Base-by-base conservation (phyloP, 495 filamentous ascomycete genomes). In the Daldinia caldariorum region DNA sequence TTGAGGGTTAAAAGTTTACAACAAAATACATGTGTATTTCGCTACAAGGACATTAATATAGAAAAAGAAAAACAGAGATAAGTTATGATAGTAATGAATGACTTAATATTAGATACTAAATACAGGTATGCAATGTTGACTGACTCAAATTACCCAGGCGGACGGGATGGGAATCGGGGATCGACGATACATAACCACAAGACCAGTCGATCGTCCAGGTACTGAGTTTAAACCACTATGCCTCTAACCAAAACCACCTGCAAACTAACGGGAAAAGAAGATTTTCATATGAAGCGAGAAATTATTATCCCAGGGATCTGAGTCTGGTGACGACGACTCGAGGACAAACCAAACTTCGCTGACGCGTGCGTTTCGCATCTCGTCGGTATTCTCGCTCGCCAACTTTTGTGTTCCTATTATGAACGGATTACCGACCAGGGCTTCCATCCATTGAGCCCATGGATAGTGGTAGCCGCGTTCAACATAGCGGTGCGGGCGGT, bases 371-470 rank as follows among this genome's bases (percentile, higher is more conserved):
- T 43, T 16, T 4, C 38, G 26, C n/a, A 37, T 47, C 9, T 35
- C 38, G 20, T 9, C 29, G 3, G 16, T 1, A 26, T 57, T 64
- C 51, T 64, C 61, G 3, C 12, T 22, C 31, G 57, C n/a, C n/a
- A 64, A 12, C 22, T 64, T 64, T n/a, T 64, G 13, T 14, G 35
- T 1, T 6, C 61, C 61, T 20, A 57, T 34, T 20, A 64, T 37
- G 51, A 64, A 56, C 4, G 61, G 51, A 10, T 64, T 64, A 18
- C 47, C 47, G 3, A 1, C 13, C n/a, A n/a, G 13, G 29, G 22
- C 38, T 64, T 64, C 61, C 61, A 64, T n/a, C 51, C 61, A 1
- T 14, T 57, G 3, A 32, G 51, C 0, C 16, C 34, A 3, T 35
- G 29, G 29, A 45, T 57, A n/a, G 38, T 39, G 4, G 35, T 8